Conservation (phyloP, 139 green algal species). For the Yamagishiella unicocca region DNA sequence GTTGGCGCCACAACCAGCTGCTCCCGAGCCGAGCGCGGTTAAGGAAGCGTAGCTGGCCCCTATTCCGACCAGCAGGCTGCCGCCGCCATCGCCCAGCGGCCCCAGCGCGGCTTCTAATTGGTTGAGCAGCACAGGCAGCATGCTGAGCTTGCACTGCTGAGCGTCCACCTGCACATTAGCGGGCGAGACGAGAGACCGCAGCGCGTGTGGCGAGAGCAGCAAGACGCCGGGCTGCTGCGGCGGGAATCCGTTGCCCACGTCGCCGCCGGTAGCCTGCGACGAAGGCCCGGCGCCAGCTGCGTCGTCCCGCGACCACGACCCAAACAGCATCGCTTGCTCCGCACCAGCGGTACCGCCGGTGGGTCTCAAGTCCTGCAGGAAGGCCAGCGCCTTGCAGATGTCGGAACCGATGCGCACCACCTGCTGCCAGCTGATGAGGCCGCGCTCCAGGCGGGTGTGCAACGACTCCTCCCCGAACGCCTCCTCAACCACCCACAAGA, state of each 20-base stretch:
- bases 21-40: no score
- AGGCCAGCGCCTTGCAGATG: slow-evolving; percentile 64
- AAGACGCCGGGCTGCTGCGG: neutral
- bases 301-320: neutral
- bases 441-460: slow-evolving; percentile 59
- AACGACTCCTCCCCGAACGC: slow-evolving; percentile 65
- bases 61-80: neutral
- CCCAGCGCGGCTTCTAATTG: slow-evolving; percentile 65
- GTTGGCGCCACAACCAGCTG: neutral
- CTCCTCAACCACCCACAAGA: slow-evolving; percentile 75
- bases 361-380: slow-evolving; percentile 63
- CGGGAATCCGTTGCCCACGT: no score
- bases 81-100: slow-evolving; percentile 48
- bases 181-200: slow-evolving; percentile 57
- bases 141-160: slow-evolving; percentile 59
- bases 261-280: neutral
- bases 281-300: neutral
- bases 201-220: slow-evolving; percentile 60
- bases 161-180: slow-evolving; percentile 65
- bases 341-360: slow-evolving; percentile 17
- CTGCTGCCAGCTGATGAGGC: slow-evolving; percentile 73
- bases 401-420: slow-evolving; percentile 59
- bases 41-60: neutral
- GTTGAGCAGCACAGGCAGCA: slow-evolving; percentile 69
- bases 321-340: neutral